Evolutionary conservation across 2,329 filamentous ascomycete species (phyloP).

Genomic region (Aspergillus pseudoglaucus): DNA sequence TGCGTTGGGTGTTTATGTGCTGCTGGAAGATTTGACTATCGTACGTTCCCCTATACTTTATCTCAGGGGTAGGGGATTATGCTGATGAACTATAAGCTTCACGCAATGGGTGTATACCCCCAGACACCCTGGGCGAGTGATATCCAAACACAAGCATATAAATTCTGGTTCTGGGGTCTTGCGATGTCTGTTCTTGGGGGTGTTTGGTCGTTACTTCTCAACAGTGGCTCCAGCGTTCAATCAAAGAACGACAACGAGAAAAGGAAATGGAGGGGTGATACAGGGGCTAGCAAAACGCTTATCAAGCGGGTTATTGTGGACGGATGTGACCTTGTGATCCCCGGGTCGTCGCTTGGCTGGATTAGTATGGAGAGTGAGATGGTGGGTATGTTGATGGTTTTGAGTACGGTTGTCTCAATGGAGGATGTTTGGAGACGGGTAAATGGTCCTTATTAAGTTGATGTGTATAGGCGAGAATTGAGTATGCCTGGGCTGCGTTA

Average conservation of each 20-base stretch:
- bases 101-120: conserved; percentile 46
- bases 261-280: too few species aligned
- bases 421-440: not conserved
- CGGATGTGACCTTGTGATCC: conserved; percentile 55
- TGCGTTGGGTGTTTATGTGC: conserved; percentile 58
- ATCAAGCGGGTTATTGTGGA: conserved; percentile 49
- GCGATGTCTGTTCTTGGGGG: conserved; percentile 41
- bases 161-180: conserved; percentile 62
- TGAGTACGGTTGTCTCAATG: conserved; percentile 51
- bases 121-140: conserved; percentile 32
- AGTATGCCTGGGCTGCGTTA: too few species aligned
- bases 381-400: conserved; percentile 53
- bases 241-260: not conserved
- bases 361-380: conserved; percentile 44
- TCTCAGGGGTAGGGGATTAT: conserved; percentile 1
- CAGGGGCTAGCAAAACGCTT: conserved; percentile 28
- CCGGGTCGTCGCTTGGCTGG: conserved; percentile 57
- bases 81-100: conserved; percentile 19
- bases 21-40: conserved; percentile 58
- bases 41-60: conserved; percentile 40
- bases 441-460: not conserved
- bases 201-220: conserved; percentile 10
- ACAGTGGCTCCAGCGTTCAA: not conserved
- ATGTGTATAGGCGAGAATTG: too few species aligned
- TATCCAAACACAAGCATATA: conserved; percentile 55